phyloP scores from a whole-genome alignment of 768 basidiomycete species.

The Mycena leptocephala region DNA sequence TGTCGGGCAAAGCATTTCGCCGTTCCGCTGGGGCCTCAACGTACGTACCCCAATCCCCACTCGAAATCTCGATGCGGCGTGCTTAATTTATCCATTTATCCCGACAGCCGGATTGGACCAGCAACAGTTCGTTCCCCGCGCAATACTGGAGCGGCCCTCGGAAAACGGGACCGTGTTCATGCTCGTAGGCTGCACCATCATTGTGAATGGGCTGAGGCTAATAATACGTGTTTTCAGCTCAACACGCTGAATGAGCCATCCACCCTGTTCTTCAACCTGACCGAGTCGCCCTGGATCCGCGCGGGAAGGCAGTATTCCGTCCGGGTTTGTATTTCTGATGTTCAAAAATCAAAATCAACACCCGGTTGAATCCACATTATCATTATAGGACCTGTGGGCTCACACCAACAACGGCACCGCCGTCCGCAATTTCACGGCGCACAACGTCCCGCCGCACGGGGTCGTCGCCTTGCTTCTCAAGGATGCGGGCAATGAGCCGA shows the following conservation, averaged over 20 bases:
- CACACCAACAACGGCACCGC: constrained; percentile 72
- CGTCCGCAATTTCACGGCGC: constrained; percentile 64
- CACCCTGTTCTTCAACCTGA: constrained; percentile 70
- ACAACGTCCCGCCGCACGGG: constrained; percentile 68
- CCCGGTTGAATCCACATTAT: background rate
- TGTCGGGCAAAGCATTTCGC: constrained; percentile 73
- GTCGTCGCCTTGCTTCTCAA: constrained; percentile 68
- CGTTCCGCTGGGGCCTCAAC: constrained; percentile 81
- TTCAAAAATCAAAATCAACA: background rate
- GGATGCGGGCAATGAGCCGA: constrained; percentile 69
- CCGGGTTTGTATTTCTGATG: constrained; percentile 56
- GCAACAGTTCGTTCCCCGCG: constrained; percentile 66
- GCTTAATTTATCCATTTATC: background rate
- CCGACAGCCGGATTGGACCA: constrained; percentile 55
- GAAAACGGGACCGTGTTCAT: constrained; percentile 74
- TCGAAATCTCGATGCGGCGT: too few relatives aligned
- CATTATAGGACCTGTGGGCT: constrained; percentile 66
- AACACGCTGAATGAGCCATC: constrained; percentile 70
- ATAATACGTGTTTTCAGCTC: constrained; percentile 53
- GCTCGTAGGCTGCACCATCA: constrained; percentile 60
- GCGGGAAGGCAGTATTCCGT: constrained; percentile 75
- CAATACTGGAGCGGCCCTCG: constrained; percentile 78
- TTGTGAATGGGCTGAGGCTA: background rate
- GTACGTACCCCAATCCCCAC: constrained; percentile 44
- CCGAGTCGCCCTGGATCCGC: constrained; percentile 78